Base-by-base conservation (phyloP, 1,284 basidiomycete genomes). In the Earliella scabrosa region DNA sequence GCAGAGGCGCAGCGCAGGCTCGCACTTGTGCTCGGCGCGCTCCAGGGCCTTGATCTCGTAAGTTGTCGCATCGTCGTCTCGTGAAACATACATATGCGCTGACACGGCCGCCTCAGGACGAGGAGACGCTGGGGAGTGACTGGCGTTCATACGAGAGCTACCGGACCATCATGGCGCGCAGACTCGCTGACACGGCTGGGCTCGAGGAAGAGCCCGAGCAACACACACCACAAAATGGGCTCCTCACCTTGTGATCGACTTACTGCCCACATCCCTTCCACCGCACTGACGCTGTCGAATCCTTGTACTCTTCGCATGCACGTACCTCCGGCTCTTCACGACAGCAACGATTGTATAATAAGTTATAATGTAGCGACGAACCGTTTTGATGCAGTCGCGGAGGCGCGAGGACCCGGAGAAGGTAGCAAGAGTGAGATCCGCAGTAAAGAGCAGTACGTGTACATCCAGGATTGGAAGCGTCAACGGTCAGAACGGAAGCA, bases 161-260 rank as follows among this genome's bases (percentile, higher is more conserved):
- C 63, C 75, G 90, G 48, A 83, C 88, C 62, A 85, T 88, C 54
- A 89, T 91, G 87, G 78, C 79, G 43, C 74, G 86, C 48, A 72
- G 88, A 63, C 67, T 90, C 66, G 77, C 80, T 59, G 87, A 89
- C 58, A 80, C 77, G 58, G 75, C 78, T 16, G 87, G 85, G 18
- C 66, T 88, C 54, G 77, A 78, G 39, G 81, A 79, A 24, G 49
- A 64, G 39, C 53, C 69, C 35, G 71, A 71, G 20, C 64, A 52
- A 4, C 59, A 66, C 18, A 56, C 60, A 32, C 43, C 56, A 27
- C 49, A 66, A 62, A 62, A 63, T 45, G 59, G 59, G 56, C 36
- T 53, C 35, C 47, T 58, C 18, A 40, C 50, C 45, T 50, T 41
- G 38, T 63, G 60, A 61, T 26, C 36, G 20, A 5, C 11, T 24